A percentile compares a stretch with the other conserved stretches of the same genome.
phyloP scores from a whole-genome alignment of 1,284 basidiomycete genomes.

The Ganoderma lucidum region DNA sequence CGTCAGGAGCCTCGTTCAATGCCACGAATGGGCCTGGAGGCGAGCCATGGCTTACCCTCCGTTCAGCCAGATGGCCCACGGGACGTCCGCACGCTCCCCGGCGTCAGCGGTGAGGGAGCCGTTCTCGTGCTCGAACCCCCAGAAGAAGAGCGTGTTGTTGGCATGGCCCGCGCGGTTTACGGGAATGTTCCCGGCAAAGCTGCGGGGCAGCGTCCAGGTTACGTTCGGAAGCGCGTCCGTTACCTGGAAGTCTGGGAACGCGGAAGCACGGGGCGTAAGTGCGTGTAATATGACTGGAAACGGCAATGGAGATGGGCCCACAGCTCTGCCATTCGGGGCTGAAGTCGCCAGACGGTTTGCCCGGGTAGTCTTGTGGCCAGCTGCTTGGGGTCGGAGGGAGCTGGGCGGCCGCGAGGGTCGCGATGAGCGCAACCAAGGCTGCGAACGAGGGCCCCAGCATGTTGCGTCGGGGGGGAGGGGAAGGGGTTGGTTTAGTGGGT shows the following conservation, averaged over 20 bases:
- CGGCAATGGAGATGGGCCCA: conserved; percentile 35
- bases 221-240: conserved; percentile 63
- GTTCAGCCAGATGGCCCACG: conserved; percentile 81
- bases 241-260: conserved; percentile 37
- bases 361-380: conserved; percentile 51
- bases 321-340: conserved; percentile 71
- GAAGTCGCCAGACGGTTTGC: conserved; percentile 57
- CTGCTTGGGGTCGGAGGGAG: conserved; percentile 31
- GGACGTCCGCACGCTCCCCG: conserved; percentile 47
- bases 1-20: conserved; percentile 12
- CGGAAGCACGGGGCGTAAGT: not conserved
- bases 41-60: conserved; percentile 50
- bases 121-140: conserved; percentile 66
- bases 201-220: conserved; percentile 61
- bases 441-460: conserved; percentile 24
- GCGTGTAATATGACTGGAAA: not conserved
- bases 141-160: conserved; percentile 78
- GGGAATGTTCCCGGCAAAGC: conserved; percentile 73
- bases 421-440: conserved; percentile 17
- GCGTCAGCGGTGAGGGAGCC: conserved; percentile 63
- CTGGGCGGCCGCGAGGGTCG: conserved; percentile 19
- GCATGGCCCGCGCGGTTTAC: conserved; percentile 60
- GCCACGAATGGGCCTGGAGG: not conserved
- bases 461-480: conserved; percentile 2
- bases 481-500: conserved; percentile 4